Evolutionary conservation across 108 stramenopile species (phyloP), one percentile per base, ranked within the genome.

Genomic region (Skeletonema costatum): DNA sequence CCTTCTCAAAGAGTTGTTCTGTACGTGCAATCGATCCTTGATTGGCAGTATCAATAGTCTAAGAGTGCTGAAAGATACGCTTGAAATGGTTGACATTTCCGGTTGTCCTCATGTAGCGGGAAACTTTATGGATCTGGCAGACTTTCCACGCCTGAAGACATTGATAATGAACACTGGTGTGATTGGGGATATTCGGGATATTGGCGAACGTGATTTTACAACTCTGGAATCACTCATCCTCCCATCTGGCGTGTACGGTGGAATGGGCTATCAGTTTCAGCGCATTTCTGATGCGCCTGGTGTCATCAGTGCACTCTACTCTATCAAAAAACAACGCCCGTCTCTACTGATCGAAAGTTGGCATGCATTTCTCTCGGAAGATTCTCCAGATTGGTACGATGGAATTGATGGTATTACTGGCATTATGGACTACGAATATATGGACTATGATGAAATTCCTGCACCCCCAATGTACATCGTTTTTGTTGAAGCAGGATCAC

Each of bases 91-190:
- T 25, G 25, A 25, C 25, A 25, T 36, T 36, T 9, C 10, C n/a
- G n/a, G n/a, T n/a, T n/a, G n/a, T n/a, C n/a, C n/a, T n/a, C n/a
- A n/a, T n/a, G n/a, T n/a, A n/a, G n/a, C n/a, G n/a, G n/a, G n/a
- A n/a, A 32, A 60, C 60, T 30, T 60, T 10, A 60, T 50, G 44
- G 66, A 46, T 66, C 66, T 66, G 16, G 66, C 66, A 1, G 66
- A 66, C 66, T 66, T 66, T 50, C 66, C 66, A 10, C 48, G 12
- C 10, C 42, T 66, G 25, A 66, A 3, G 13, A 1, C 10, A 4
- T 66, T 66, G 66, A 4, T n/a, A n/a, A n/a, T n/a, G n/a, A n/a
- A 2, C 12, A 14, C 66, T 10, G 13, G 3, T 51, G 66, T 66
- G 56, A 13, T 1, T 1, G 66, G 41, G 12, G 66, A 66, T 17